Percentiles rank a stretch among this genome's conserved stretches.
phyloP scores from a whole-genome alignment of 345 rosid genomes.

The Sonneratia alba region DNA sequence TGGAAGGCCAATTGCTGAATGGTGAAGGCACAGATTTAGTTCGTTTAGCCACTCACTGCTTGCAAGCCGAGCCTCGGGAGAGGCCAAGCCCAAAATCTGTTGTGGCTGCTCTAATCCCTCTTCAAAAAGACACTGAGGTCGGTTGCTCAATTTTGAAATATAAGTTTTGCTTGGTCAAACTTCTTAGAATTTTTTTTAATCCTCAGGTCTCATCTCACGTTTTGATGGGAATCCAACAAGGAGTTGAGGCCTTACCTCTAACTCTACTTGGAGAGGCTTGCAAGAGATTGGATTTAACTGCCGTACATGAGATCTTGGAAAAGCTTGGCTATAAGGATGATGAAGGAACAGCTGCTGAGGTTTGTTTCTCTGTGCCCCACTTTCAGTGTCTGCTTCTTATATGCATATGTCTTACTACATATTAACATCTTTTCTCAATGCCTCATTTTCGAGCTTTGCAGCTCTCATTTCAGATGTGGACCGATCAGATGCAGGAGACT shows the following conservation, averaged over 20 bases:
- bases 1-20: slow-evolving; percentile 70
- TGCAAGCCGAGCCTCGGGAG: slow-evolving; percentile 75
- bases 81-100: slow-evolving; percentile 66
- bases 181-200: neutral
- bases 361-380: slow-evolving; percentile 10
- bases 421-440: neutral
- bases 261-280: slow-evolving; percentile 80
- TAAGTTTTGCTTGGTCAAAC: neutral
- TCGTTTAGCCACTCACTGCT: slow-evolving; percentile 67
- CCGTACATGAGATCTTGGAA: slow-evolving; percentile 68
- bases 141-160: neutral
- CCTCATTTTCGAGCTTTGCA: slow-evolving; percentile 17
- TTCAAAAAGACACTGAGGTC: slow-evolving; percentile 79
- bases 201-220: slow-evolving; percentile 53
- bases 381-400: neutral
- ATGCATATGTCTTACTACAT: neutral
- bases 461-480: slow-evolving; percentile 30
- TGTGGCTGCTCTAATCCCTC: slow-evolving; percentile 58
- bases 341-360: slow-evolving; percentile 79
- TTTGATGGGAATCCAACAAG: slow-evolving; percentile 68
- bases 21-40: slow-evolving; percentile 71
- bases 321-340: slow-evolving; percentile 79
- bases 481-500: slow-evolving; percentile 16
- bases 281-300: slow-evolving; percentile 60
- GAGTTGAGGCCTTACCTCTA: slow-evolving; percentile 38